A percentile compares a stretch with the other conserved stretches of the same genome.
Evolutionary conservation across 2,329 filamentous ascomycete species (phyloP).

Genomic region (Aspergillaceae sp.): DNA sequence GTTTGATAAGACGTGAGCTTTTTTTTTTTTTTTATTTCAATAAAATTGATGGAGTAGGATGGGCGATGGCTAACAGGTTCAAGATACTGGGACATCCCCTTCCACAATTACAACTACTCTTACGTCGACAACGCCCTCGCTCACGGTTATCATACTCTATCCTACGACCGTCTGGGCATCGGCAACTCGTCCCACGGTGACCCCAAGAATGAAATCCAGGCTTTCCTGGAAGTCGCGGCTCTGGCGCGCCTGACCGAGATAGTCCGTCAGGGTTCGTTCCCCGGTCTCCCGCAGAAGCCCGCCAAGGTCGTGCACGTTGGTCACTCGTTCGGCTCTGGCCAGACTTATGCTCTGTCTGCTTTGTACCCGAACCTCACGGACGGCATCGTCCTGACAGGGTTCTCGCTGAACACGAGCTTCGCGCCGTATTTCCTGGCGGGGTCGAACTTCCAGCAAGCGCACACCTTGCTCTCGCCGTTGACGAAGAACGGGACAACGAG

Average conservation of each 20-base stretch:
- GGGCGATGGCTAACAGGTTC: neutral
- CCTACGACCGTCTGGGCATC: constrained; percentile 33
- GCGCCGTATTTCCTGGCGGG: constrained; percentile 11
- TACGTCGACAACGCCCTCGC: constrained; percentile 29
- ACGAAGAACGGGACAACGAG: neutral
- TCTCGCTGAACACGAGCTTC: constrained; percentile 19
- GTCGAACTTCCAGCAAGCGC: constrained; percentile 12
- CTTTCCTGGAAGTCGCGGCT: constrained; percentile 31
- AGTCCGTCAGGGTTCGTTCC: constrained; percentile 27
- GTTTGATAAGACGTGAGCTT: constrained; percentile 22
- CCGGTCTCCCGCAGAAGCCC: constrained; percentile 18
- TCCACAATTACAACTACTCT: constrained; percentile 23
- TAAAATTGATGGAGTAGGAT: neutral
- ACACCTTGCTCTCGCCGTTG: neutral
- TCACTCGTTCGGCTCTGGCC: constrained; percentile 29
- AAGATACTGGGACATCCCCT: constrained; percentile 30
- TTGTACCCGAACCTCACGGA: constrained; percentile 29
- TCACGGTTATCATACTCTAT: constrained; percentile 33
- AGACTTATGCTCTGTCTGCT: constrained; percentile 24
- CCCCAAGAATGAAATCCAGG: constrained; percentile 33
- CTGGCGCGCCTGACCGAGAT: constrained; percentile 29
- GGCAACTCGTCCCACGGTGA: constrained; percentile 30
- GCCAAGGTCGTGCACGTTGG: constrained; percentile 30
- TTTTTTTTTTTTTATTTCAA: neutral
- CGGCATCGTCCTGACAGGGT: constrained; percentile 34